These are phyloP conservation scores for Jaenimonas drosophilae DNA, from an alignment of 208 protist genomes.

Conservation along the genomic window DNA sequence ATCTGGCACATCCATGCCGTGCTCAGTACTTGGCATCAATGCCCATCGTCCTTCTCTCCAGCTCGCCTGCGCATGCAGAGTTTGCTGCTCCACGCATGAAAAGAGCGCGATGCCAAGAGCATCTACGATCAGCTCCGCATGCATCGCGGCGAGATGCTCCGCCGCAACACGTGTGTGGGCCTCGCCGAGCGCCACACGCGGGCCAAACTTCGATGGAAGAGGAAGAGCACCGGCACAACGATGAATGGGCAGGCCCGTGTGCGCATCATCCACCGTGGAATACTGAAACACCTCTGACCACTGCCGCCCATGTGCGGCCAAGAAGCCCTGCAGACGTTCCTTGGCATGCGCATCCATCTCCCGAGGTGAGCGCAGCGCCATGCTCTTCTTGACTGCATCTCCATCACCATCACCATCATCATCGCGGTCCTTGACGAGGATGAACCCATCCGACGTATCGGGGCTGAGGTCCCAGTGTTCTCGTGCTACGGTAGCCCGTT, in stretches of 20 bases:
- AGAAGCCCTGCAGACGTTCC: conserved; percentile 45
- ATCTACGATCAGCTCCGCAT: conserved; percentile 86
- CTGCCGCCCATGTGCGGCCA: conserved; percentile 52
- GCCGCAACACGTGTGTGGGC: conserved; percentile 46
- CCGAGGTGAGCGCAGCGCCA: conserved; percentile 37
- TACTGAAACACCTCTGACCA: conserved; percentile 54
- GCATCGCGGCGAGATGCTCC: conserved; percentile 74
- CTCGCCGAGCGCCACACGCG: conserved; percentile 71
- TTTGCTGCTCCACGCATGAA: conserved; percentile 33
- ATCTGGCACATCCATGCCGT: neutral
- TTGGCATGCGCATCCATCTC: conserved; percentile 40
- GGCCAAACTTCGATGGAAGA: conserved; percentile 53
- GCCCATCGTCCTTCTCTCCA: conserved; percentile 57
- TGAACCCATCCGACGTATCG: conserved; percentile 62
- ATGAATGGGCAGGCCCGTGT: conserved; percentile 11
- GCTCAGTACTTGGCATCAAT: conserved; percentile 5
- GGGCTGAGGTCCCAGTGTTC: conserved; percentile 48
- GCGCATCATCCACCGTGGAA: conserved; percentile 39
- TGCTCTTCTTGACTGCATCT: conserved; percentile 12
- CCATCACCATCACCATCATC: too few relatives aligned
- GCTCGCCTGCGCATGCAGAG: conserved; percentile 42
- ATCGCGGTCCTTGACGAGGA: conserved; percentile 25
- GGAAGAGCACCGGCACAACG: conserved; percentile 51
- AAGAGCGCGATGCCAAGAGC: conserved; percentile 75
- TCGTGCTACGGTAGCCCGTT: conserved; percentile 15